phyloP scores from a whole-genome alignment of 2,329 filamentous ascomycete species.

The Alternaria incomplexa region DNA sequence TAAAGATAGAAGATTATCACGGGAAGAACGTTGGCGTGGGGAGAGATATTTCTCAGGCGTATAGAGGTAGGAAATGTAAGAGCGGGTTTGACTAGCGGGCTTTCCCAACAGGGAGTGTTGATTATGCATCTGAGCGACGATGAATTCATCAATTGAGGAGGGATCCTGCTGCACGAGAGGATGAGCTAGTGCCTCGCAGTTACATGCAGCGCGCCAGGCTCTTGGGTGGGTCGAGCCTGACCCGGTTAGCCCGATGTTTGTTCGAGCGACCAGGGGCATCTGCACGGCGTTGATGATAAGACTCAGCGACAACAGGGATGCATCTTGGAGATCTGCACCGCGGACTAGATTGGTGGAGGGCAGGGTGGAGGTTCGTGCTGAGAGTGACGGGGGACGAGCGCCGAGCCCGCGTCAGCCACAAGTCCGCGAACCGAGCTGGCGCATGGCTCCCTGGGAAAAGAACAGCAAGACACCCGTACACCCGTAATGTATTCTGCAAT shows the following conservation, averaged over 20 bases:
- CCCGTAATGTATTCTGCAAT: slow-evolving; percentile 37
- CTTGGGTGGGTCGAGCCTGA: slow-evolving; percentile 37
- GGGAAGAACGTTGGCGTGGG: slow-evolving; percentile 15
- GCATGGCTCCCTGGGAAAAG: slow-evolving; percentile 12
- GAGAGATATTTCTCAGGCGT: slow-evolving; percentile 19
- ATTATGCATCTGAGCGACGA: slow-evolving; percentile 44
- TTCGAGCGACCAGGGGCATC: slow-evolving; percentile 35
- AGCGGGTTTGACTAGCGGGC: slow-evolving; percentile 28
- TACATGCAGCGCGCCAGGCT: slow-evolving; percentile 44
- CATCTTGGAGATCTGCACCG: slow-evolving; percentile 26
- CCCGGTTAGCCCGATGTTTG: slow-evolving; percentile 26
- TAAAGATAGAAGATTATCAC: slow-evolving; percentile 16
- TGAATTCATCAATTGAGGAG: slow-evolving; percentile 44
- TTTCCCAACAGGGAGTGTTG: slow-evolving; percentile 37
- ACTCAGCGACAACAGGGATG: slow-evolving; percentile 31
- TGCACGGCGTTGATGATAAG: slow-evolving; percentile 38
- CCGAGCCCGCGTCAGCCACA: slow-evolving; percentile 35
- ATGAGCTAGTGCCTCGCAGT: slow-evolving; percentile 44
- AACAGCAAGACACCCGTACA: slow-evolving; percentile 19
- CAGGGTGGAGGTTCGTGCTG: slow-evolving; percentile 20
- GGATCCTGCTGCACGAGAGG: slow-evolving; percentile 37
- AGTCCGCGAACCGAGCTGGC: slow-evolving; percentile 26
- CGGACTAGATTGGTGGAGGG: slow-evolving; percentile 23
- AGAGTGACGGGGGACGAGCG: slow-evolving; percentile 22
- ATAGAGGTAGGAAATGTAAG: slow-evolving; percentile 29